Evolutionary conservation across 371 early-diverging fungal genomes (phyloP), one percentile per base, ranked within the genome.

Genomic region (Blastocladiella emersonii): DNA sequence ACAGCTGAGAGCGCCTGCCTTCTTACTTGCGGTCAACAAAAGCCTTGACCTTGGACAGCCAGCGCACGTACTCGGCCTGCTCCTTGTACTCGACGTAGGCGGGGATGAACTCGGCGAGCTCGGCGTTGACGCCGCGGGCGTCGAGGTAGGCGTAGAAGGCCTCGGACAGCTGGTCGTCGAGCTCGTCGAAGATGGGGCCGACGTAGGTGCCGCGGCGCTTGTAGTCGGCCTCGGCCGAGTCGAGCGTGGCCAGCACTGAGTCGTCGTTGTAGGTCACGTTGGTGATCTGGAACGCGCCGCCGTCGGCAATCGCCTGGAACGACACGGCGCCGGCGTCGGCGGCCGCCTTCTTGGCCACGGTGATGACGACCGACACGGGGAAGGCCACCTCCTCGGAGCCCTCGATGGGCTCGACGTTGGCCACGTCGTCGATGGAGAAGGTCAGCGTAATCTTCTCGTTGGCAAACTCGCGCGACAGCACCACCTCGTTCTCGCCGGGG

Each of bases 31-130:
- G 53, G 21, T 34, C 77, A 48, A 93, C 82, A 71, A 92, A 93
- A 45, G 78, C 75, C 68, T 82, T 81, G 60, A 93, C 85, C 51
- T 83, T 76, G 64, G 83, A 76, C 48, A 95, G 77, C 96, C 96
- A 95, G 66, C 75, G 68, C 21, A 81, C 74, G 74, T 95, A 95
- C 79, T 95, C 96, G 65, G 81, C 78, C 79, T 93, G 93, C 74
- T 95, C 96, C 85, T 94, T 95, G 81, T 79, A 83, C 74, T 91
- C 92, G 64, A 92, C 81, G 73, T 89, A 95, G 66, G 77, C 82
- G 59, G 90, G 87, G 64, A 95, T 83, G 71, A 93, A 91, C 65
- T 83, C 79, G 55, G 91, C 87, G 56, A 93, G 76, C 12, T 78
- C 85, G 32, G 85, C 78, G 65, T 90, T 84, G 66, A 95, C 82